Conservation (phyloP, 495 filamentous ascomycete genomes). For the Sordaria brevicollis region DNA sequence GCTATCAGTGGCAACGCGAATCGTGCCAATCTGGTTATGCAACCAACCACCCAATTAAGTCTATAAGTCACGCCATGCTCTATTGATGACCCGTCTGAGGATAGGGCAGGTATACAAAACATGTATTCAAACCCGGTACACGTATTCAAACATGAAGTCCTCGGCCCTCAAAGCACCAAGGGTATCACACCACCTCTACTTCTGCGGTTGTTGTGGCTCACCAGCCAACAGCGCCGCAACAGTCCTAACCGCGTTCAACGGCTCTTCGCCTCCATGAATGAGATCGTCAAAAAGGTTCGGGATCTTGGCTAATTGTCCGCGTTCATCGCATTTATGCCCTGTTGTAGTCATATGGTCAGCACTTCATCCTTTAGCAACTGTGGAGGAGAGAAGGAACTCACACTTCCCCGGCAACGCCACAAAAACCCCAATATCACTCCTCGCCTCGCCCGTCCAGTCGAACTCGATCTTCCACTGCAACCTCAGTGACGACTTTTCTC, state of each 20-base stretch:
- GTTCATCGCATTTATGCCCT: conserved; percentile 44
- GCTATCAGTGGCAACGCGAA: not conserved
- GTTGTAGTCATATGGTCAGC: conserved; percentile 9
- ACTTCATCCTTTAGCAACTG: not conserved
- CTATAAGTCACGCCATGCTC: not conserved
- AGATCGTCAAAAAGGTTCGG: conserved; percentile 42
- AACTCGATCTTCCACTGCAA: conserved; percentile 48
- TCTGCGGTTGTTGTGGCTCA: conserved; percentile 10
- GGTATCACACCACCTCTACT: conserved; percentile 1
- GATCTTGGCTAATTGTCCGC: conserved; percentile 36
- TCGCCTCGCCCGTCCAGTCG: conserved; percentile 55
- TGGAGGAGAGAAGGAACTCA: conserved; percentile 18
- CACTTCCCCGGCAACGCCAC: conserved; percentile 41
- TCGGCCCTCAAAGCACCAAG: not conserved
- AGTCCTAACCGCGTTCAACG: conserved; percentile 40
- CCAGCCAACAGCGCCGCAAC: conserved; percentile 42
- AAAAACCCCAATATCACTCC: conserved; percentile 36
- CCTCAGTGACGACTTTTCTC: conserved; percentile 22
- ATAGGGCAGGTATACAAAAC: not conserved
- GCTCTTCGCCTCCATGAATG: conserved; percentile 36
- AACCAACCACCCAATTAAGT: not conserved
- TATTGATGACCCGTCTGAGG: not conserved
- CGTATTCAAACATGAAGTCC: not conserved
- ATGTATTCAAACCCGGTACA: not conserved
- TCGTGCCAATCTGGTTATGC: not conserved